Percentiles rank a stretch among this genome's conserved stretches.
These are phyloP conservation scores for Agaricus blazei DNA, from an alignment of 768 basidiomycete genomes.

Conservation along the genomic window DNA sequence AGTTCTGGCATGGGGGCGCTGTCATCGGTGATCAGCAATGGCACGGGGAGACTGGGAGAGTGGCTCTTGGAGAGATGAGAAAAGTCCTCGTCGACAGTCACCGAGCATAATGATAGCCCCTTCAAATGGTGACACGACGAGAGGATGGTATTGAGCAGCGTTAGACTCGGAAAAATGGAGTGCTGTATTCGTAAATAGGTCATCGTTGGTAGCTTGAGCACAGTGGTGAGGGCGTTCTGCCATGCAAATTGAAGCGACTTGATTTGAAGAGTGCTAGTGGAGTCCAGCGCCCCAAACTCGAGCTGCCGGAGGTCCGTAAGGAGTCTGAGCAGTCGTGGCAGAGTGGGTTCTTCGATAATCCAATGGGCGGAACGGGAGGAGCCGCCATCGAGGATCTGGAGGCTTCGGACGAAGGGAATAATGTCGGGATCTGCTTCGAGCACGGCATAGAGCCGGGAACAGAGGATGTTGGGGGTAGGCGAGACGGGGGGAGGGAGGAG, in stretches of 20 bases:
- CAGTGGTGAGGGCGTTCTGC: conserved; percentile 27
- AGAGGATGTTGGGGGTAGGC: conserved; percentile 24
- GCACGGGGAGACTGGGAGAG: background rate
- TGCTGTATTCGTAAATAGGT: conserved; percentile 34
- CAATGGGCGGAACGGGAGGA: conserved; percentile 23
- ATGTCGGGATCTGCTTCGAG: conserved; percentile 29
- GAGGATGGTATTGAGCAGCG: conserved; percentile 27
- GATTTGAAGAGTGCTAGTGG: conserved; percentile 24
- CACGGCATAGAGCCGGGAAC: conserved; percentile 29
- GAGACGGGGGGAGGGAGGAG: conserved; percentile 24
- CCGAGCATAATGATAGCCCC: conserved; percentile 30
- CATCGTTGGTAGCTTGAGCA: conserved; percentile 29
- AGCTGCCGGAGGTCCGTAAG: conserved; percentile 32
- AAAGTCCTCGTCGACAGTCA: conserved; percentile 24
- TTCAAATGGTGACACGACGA: conserved; percentile 29
- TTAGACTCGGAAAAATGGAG: conserved; percentile 33
- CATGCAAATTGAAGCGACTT: conserved; percentile 28
- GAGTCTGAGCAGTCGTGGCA: conserved; percentile 29
- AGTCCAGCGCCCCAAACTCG: conserved; percentile 31
- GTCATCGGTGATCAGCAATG: background rate
- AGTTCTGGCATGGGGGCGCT: background rate
- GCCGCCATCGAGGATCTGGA: conserved; percentile 16
- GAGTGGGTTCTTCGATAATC: conserved; percentile 32
- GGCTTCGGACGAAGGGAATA: conserved; percentile 25
- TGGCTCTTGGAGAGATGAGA: background rate